Base-by-base conservation (phyloP, 1,284 basidiomycete species). In the Tylopilus orsonianus region DNA sequence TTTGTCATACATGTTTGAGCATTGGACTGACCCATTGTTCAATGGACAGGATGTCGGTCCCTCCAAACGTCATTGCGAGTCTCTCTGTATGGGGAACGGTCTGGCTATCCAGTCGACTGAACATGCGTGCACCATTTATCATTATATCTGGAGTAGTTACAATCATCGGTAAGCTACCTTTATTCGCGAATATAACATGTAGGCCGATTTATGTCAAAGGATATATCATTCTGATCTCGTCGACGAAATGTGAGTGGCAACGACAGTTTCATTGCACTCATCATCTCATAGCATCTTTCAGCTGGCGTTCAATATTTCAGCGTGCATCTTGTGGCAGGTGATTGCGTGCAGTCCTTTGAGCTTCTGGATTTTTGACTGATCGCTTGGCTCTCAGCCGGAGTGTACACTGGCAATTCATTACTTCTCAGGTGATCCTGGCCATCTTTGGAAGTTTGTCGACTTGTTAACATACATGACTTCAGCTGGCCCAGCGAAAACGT, bases 401-500 rank as follows among this genome's bases (percentile, higher is more conserved):
- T 85, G 8, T 88, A 83, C 61, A 75, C 77, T 0, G 80, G 77
- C 18, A 84, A 80, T 58, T 75, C 82, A 8, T 61, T 83, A 20
- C 68, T 84, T 29, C 62, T 80, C 14, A 79, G 75, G 70, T 69
- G 49, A 8, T 36, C 23, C 32, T 14, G n/a, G 26, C 23, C 33
- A 23, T 4, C 42, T n/a, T 35, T 29, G 16, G 2, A 13, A 19
- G 7, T 20, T 29, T n/a, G 48, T 56, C 0, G 46, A 56, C 18
- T 29, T 52, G n/a, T 8, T 58, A 32, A 22, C 14, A 22, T 33
- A 19, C 14, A 23, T 47, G 7, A 43, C 4, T 22, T 12, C 16
- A 79, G 78, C 48, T 83, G 83, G 78, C 82, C 83, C 0, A 73
- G 78, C n/a, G 82, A 86, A 66, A 87, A 87, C 54, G 79, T 86